Percentiles rank a stretch among this genome's conserved stretches.
Conservation (phyloP, 176 grass and related monocot genomes). For the Bothriochloa decipiens region DNA sequence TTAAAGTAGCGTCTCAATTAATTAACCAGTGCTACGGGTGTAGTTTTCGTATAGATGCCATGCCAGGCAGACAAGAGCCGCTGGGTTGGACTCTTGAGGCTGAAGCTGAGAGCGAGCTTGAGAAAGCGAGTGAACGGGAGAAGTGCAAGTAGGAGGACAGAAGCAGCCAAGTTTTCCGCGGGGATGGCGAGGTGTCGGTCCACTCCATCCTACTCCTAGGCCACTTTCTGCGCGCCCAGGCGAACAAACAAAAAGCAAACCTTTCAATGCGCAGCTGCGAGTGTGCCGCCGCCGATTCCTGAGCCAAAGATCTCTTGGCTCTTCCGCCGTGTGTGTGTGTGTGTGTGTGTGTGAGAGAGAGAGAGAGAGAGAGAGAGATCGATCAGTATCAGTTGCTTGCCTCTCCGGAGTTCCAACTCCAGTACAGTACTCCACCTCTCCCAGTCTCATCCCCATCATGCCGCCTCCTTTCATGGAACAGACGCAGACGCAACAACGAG, state of each 20-base stretch:
- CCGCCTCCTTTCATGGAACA: constrained; percentile 49
- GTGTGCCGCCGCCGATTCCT: constrained; percentile 32
- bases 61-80: not conserved
- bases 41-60: constrained; percentile 16
- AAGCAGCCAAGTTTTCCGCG: constrained; percentile 17
- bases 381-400: not conserved
- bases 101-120: constrained; percentile 5
- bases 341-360: no score
- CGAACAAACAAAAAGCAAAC: constrained; percentile 70
- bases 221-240: constrained; percentile 14
- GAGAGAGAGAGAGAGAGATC: no score
- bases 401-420: constrained; percentile 13
- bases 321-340: not conserved
- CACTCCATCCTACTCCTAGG: constrained; percentile 42
- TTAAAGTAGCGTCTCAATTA: not conserved
- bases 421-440: not conserved
- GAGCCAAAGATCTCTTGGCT: constrained; percentile 13
- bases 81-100: not conserved
- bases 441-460: constrained; percentile 27
- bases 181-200: not conserved
- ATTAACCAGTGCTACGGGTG: not conserved
- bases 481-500: constrained; percentile 16
- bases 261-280: constrained; percentile 54
- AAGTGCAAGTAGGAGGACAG: not conserved
- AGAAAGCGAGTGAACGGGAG: not conserved